Percentiles rank a stretch among this genome's conserved stretches.
phyloP scores from a whole-genome alignment of 2,329 filamentous ascomycete species.

The Tolypocladium tropicale region DNA sequence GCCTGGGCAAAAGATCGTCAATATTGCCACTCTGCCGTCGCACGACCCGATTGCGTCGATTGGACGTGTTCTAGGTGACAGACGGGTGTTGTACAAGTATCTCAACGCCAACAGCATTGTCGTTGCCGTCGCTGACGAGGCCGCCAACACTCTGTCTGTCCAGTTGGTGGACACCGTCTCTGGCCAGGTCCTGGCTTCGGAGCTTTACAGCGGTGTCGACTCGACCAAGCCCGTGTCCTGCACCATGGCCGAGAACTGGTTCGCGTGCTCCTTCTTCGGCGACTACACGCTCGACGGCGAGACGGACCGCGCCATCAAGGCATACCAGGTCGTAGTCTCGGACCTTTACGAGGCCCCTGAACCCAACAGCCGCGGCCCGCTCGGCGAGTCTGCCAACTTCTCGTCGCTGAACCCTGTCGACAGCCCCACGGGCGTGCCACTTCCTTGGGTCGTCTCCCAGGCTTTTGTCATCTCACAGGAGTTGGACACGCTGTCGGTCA shows the following conservation, averaged over 20 bases:
- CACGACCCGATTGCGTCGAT: slow-evolving; percentile 92
- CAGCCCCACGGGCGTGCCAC: slow-evolving; percentile 39
- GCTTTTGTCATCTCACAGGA: slow-evolving; percentile 70
- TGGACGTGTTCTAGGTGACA: slow-evolving; percentile 82
- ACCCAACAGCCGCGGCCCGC: slow-evolving; percentile 74
- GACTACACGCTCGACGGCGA: slow-evolving; percentile 47
- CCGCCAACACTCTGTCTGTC: slow-evolving; percentile 50
- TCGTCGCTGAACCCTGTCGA: slow-evolving; percentile 65
- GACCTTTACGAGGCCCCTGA: slow-evolving; percentile 84
- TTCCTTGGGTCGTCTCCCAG: slow-evolving; percentile 71
- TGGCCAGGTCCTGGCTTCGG: slow-evolving; percentile 65
- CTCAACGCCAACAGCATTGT: slow-evolving; percentile 79
- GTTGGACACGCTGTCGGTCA: slow-evolving; percentile 72
- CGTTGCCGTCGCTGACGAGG: slow-evolving; percentile 56
- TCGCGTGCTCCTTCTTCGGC: slow-evolving; percentile 70
- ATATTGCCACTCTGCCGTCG: slow-evolving; percentile 55
- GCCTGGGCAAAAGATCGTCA: slow-evolving; percentile 55
- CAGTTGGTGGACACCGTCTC: slow-evolving; percentile 82
- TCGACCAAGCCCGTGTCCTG: slow-evolving; percentile 63
- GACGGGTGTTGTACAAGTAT: slow-evolving; percentile 96
- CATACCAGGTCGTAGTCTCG: slow-evolving; percentile 74
- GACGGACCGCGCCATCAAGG: slow-evolving; percentile 53
- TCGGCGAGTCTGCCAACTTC: slow-evolving; percentile 60
- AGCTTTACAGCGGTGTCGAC: slow-evolving; percentile 65
- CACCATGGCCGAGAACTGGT: slow-evolving; percentile 88